phyloP scores from a whole-genome alignment of 75 land plant species.

The Selaginella tamariscina region DNA sequence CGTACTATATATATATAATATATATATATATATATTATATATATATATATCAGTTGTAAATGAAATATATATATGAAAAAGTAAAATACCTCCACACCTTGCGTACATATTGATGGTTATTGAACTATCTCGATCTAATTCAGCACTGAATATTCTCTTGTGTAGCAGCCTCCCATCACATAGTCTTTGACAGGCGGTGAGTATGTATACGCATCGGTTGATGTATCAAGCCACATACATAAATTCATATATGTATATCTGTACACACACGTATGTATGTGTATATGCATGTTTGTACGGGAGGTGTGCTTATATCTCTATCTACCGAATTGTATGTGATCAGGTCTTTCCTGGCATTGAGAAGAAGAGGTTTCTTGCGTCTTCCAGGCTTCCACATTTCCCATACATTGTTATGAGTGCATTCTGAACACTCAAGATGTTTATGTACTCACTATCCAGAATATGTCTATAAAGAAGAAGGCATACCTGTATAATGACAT shows the following conservation, averaged over 20 bases:
- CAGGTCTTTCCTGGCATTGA: neutral
- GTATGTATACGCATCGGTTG: neutral
- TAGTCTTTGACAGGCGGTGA: neutral
- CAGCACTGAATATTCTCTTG: neutral
- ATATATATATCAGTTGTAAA: no score
- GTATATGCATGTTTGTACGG: no score
- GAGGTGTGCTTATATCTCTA: no score
- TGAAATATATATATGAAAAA: no score
- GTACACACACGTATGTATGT: no score
- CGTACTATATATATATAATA: no score
- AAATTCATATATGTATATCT: no score
- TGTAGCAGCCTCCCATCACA: neutral
- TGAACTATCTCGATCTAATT: neutral
- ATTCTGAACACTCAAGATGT: neutral
- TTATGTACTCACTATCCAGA: neutral
- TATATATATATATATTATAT: no score
- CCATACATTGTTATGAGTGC: neutral
- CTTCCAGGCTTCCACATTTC: neutral
- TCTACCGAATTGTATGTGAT: neutral
- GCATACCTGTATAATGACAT: no score
- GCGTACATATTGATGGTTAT: neutral
- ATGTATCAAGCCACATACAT: no score
- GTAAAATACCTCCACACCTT: neutral
- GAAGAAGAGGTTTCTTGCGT: neutral
- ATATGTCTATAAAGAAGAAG: no score